Evolutionary conservation across 108 stramenopile species (phyloP), one percentile per base, ranked within the genome.

Genomic region (Stephanodiscus triporus): DNA sequence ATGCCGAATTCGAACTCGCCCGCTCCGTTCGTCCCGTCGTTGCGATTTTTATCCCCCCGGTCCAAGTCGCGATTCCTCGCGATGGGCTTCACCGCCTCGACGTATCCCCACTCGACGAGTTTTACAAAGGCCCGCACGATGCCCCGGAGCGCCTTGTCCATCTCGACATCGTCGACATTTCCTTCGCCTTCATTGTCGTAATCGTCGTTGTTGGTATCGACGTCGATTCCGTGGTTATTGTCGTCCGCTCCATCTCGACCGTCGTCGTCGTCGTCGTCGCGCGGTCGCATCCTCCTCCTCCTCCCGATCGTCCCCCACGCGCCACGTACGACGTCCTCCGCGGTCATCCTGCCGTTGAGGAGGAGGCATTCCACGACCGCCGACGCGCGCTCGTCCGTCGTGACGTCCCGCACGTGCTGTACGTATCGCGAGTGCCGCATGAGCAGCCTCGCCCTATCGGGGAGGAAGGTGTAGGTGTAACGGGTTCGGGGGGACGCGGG

Each of bases 351-450:
- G 10, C 93, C 93, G 40, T 76, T 63, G 6, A 87, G 24, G 27
- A 94, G 61, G 8, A 94, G 45, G 38, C 66, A 78, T 75, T 94
- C 89, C 0, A 91, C 77, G 1, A 94, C 57, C 16, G 70, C 55
- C 14, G 86, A 89, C 17, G 85, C 89, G n/a, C n/a, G n/a, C 47
- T 81, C 68, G 14, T 89, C 89, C 60, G 86, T 84, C 36, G 88
- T 49, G 37, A 70, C 65, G 27, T 83, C 77, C 37, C 78, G 68
- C 2, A 82, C 80, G 57, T 83, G 88, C 42, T 86, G 85, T 1
- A 94, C 77, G 73, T 85, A 89, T 20, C 84, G 80, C 7, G 90
- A 84, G 83, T 87, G 91, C 26, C 93, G 56, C 19, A 76, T 72
- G 6, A 94, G 57, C 29, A 85, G 60, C 48, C 85, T 70, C 14